Evolutionary conservation across 352 stramenopile species (phyloP), one percentile per base, ranked within the genome.

Genomic region (Blastocystis sp.): DNA sequence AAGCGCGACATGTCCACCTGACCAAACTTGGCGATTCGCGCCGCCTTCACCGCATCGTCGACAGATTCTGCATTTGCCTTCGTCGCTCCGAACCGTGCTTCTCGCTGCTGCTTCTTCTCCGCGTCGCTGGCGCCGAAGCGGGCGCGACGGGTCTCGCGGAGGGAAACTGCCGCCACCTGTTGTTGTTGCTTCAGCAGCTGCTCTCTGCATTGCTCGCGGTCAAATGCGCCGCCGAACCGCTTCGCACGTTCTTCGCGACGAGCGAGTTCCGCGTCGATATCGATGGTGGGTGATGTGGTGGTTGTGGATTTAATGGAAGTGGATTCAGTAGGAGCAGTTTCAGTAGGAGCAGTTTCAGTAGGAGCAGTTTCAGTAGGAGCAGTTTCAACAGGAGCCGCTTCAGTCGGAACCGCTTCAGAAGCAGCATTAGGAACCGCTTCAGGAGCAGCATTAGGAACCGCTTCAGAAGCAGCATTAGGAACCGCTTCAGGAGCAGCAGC

Each of bases 231-330:
- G 14, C 65, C 65, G 36, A 78, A 78, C 32, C 48, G 44, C 40
- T 78, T 78, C 9, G 32, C 42, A 32, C 65, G 38, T 7, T 16
- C 46, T 24, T 78, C 65, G 21, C 65, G 65, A 40, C 48, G 44
- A 46, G n/a, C 49, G 32, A 78, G 65, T 38, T 78, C 65, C 21
- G 65, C 65, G 3, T 78, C 65, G 21, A 78, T 44, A 4, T 78
- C 65, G 4, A 78, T 57, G 14, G 40, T 11, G n/a, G 11, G 4
- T 54, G n/a, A n/a, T n/a, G n/a, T n/a, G n/a, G n/a, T n/a, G n/a
- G n/a, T n/a, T n/a, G n/a, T n/a, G n/a, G n/a, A n/a, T n/a, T n/a
- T n/a, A n/a, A n/a, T n/a, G 46, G 51, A 59, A 14, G 18, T 75
- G 4, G 63, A 36, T 75, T 75, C 63, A 48, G 46, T 1, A 54